phyloP scores from a whole-genome alignment of 2,329 filamentous ascomycete species.

The Hypocrella siamensis region DNA sequence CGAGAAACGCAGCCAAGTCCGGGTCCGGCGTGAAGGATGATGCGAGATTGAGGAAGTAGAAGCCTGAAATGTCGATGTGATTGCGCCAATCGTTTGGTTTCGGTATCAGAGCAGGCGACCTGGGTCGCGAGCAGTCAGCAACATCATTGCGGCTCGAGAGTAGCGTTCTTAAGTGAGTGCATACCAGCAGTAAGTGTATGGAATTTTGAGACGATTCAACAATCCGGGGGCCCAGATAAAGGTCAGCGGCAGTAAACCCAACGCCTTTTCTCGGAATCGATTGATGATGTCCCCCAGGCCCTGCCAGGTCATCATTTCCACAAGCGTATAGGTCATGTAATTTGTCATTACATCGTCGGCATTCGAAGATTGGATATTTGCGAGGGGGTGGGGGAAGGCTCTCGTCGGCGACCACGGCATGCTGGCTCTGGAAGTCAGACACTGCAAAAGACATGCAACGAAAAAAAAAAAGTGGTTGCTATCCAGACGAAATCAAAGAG shows the following conservation, averaged over 20 bases:
- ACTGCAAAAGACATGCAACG: no score
- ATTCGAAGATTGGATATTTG: constrained; percentile 64
- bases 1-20: constrained; percentile 50
- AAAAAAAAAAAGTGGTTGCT: not conserved
- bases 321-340: constrained; percentile 67
- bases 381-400: constrained; percentile 72
- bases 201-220: constrained; percentile 58
- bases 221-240: constrained; percentile 73
- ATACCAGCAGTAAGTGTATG: constrained; percentile 80
- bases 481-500: not conserved
- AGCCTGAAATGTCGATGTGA: constrained; percentile 59
- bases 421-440: constrained; percentile 41
- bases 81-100: constrained; percentile 63
- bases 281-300: constrained; percentile 86
- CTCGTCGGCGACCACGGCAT: constrained; percentile 88
- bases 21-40: constrained; percentile 49
- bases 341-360: constrained; percentile 66
- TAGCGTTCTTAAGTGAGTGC: constrained; percentile 2
- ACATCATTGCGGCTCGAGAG: not conserved
- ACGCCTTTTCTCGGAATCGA: constrained; percentile 57
- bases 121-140: constrained; percentile 3
- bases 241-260: constrained; percentile 64
- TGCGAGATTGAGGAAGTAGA: constrained; percentile 58
- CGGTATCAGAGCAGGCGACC: constrained; percentile 59
- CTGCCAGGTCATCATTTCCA: constrained; percentile 90